Evolutionary conservation across 352 stramenopile genomes (phyloP), one percentile per base, ranked within the genome.

Genomic region (Globisporangium parvum): DNA sequence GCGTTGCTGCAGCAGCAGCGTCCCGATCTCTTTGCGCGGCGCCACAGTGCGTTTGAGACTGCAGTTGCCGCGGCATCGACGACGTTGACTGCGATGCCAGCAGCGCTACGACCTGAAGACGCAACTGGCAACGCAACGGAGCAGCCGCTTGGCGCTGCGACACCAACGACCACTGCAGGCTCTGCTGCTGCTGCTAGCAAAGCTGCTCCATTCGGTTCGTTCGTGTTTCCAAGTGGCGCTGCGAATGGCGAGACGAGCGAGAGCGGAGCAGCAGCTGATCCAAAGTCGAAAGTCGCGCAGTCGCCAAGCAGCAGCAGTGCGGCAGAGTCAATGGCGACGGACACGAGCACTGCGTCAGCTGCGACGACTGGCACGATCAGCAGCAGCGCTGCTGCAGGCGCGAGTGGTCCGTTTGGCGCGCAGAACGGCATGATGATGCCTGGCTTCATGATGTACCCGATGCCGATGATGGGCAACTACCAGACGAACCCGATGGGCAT

Each of bases 371-470:
- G 60, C 21, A 51, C 47, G 35, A 67, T 37, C 24, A 62, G 14
- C 33, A 65, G 42, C 12, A 60, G 24, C 23, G 49, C 53, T 47
- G 47, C 9, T n/a, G 35, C 6, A 2, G 17, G 23, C 6, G 31
- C 33, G n/a, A 26, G 24, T 15, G 39, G 35, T 35, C 42, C 57
- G 14, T 63, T 63, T 44, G 51, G 57, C 40, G 57, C 58, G 10
- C 33, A 62, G 6, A 72, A 66, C 51, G 69, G 68, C 57, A 88
- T 91, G 78, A 85, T 88, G 77, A 80, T 89, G 66, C 84, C 84
- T 23, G 76, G 80, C 31, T 91, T 93, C 53, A 85, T 93, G 71
- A 88, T 91, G 80, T 91, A 89, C 53, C 65, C 76, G 49, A 79
- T 82, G 69, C 75, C 70, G 28, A 90, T 91, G 79, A 87, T 91